Percentiles rank a stretch among this genome's conserved stretches.
phyloP scores from a whole-genome alignment of 352 stramenopile species.

The Phytopythium cucurbitacearum region DNA sequence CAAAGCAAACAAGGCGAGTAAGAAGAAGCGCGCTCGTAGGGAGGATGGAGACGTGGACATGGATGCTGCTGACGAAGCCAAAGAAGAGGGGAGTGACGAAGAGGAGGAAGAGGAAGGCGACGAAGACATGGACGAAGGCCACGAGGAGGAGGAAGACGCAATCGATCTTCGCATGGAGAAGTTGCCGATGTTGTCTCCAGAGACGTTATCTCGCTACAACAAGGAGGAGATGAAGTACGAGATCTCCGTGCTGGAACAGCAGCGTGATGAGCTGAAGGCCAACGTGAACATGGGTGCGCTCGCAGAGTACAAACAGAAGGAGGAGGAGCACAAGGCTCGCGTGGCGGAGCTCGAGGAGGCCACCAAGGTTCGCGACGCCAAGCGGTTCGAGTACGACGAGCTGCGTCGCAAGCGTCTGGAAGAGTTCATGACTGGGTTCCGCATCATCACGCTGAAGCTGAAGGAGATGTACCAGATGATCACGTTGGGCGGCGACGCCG shows the following conservation, averaged over 20 bases:
- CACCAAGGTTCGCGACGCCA: conserved; percentile 89
- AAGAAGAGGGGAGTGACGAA: conserved; percentile 21
- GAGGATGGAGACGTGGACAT: conserved; percentile 21
- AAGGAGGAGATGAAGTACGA: conserved; percentile 93
- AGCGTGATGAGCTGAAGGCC: conserved; percentile 91
- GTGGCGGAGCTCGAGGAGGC: conserved; percentile 94
- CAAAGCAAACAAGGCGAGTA: conserved; percentile 35
- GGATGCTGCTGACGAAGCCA: conserved; percentile 23
- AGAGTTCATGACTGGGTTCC: conserved; percentile 99
- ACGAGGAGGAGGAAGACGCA: conserved; percentile 30
- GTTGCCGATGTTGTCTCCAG: conserved; percentile 70
- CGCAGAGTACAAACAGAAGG: conserved; percentile 92
- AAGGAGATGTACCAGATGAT: conserved; percentile 99
- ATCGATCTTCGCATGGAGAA: conserved; percentile 35
- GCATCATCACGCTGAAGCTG: conserved; percentile 98
- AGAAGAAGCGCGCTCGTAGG: conserved; percentile 10
- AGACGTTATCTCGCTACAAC: conserved; percentile 84
- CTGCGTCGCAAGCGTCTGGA: conserved; percentile 95
- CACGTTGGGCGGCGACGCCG: conserved; percentile 95
- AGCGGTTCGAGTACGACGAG: conserved; percentile 94
- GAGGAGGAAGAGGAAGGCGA: conserved; percentile 18
- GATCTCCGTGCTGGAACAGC: conserved; percentile 90
- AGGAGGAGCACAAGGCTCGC: conserved; percentile 92
- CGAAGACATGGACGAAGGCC: conserved; percentile 13
- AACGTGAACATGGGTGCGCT: conserved; percentile 94